Conservation (phyloP, 495 filamentous ascomycete species). For the Penicillium subrubescens region DNA sequence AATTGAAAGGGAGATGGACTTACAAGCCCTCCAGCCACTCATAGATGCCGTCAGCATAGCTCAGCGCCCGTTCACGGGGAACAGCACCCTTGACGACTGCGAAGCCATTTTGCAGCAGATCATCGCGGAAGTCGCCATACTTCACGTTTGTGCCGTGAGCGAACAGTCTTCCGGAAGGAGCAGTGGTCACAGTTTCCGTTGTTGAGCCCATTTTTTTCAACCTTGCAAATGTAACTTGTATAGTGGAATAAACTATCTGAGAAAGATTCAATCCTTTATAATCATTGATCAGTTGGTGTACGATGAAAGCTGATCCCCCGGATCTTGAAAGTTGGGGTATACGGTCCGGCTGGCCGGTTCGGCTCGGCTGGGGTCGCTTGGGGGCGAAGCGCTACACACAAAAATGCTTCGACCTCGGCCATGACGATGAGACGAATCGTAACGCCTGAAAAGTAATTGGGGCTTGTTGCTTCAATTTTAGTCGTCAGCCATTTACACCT, state of each 20-base stretch:
- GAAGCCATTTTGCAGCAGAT: slow-evolving; percentile 26
- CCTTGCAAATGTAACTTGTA: not conserved
- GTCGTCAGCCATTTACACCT: not conserved
- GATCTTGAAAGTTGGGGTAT: not conserved
- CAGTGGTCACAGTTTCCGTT: not conserved
- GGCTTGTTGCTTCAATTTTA: not conserved
- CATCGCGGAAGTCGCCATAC: slow-evolving; percentile 32
- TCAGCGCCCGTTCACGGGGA: slow-evolving; percentile 18
- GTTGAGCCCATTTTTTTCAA: not conserved
- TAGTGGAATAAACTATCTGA: not conserved
- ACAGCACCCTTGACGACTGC: slow-evolving; percentile 32
- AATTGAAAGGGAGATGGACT: not conserved
- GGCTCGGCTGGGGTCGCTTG: not conserved
- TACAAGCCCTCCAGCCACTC: slow-evolving; percentile 20
- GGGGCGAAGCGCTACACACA: not conserved
- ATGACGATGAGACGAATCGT: not conserved
- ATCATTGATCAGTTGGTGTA: not conserved
- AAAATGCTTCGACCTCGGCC: not conserved
- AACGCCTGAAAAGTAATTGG: not conserved
- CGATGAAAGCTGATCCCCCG: no score
- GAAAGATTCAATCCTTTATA: not conserved
- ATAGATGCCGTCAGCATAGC: slow-evolving; percentile 15
- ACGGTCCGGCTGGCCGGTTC: not conserved
- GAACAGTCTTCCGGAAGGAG: slow-evolving; percentile 14
- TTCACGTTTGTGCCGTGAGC: slow-evolving; percentile 11